phyloP scores from a whole-genome alignment of 805 yeast species.

The Lipomyces sp. region DNA sequence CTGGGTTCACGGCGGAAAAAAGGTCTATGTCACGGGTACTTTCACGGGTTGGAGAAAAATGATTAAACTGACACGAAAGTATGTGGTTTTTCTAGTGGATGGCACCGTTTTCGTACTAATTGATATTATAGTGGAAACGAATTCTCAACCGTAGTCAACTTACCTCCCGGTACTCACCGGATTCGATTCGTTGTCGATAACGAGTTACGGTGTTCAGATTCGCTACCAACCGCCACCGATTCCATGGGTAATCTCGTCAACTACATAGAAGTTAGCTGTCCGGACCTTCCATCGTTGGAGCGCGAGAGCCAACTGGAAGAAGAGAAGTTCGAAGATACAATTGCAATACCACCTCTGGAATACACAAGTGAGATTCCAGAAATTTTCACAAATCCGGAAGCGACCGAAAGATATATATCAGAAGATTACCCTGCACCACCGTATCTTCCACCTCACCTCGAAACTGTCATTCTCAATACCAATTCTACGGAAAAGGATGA shows the following conservation, averaged over 20 bases:
- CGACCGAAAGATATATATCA: constrained; percentile 47
- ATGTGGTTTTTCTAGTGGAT: background rate
- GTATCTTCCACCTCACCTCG: constrained; percentile 94
- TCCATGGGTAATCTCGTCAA: constrained; percentile 95
- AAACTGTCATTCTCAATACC: constrained; percentile 83
- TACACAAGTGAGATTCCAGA: constrained; percentile 51
- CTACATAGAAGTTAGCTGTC: constrained; percentile 68
- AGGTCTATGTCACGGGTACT: constrained; percentile 95
- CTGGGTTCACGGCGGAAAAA: constrained; percentile 96
- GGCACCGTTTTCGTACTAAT: background rate
- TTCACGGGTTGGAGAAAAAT: constrained; percentile 98
- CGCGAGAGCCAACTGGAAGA: constrained; percentile 35
- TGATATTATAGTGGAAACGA: constrained; percentile 40
- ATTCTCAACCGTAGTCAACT: constrained; percentile 70
- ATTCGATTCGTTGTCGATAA: constrained; percentile 93
- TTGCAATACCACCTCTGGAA: constrained; percentile 32
- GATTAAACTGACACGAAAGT: constrained; percentile 66
- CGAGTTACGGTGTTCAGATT: constrained; percentile 85
- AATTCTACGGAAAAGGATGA: constrained; percentile 74
- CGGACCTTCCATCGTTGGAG: constrained; percentile 37
- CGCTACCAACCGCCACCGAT: constrained; percentile 94
- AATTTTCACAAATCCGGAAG: constrained; percentile 50
- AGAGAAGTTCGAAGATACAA: constrained; percentile 35
- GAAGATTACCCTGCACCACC: constrained; percentile 78
- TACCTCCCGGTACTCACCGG: constrained; percentile 91